phyloP scores from a whole-genome alignment of 2,329 filamentous ascomycete species.

The Pseudopyrenochaeta lycopersici region DNA sequence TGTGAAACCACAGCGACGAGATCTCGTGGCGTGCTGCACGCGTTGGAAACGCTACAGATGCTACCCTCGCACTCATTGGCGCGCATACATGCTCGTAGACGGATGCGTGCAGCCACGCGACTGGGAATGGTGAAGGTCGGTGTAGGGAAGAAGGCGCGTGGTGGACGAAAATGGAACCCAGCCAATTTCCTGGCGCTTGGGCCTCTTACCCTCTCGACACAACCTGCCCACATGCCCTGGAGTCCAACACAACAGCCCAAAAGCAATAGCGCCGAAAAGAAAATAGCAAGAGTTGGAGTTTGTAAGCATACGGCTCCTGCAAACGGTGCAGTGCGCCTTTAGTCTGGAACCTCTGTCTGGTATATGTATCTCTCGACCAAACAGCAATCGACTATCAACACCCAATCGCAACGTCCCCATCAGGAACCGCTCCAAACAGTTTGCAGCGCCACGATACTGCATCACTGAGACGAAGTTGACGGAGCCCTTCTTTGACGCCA shows the following conservation, averaged over 20 bases:
- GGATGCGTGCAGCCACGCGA: conserved; percentile 5
- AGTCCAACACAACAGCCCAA: conserved; percentile 1
- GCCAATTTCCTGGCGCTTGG: conserved; percentile 19
- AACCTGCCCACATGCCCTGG: conserved; percentile 6
- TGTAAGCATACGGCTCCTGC: background rate
- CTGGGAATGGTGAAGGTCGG: conserved; percentile 5
- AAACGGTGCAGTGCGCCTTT: background rate
- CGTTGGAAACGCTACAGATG: background rate
- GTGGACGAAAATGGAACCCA: conserved; percentile 12
- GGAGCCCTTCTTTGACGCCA: background rate
- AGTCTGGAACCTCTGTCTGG: background rate
- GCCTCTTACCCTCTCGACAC: background rate
- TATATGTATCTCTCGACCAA: background rate
- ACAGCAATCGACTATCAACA: background rate
- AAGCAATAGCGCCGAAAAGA: background rate
- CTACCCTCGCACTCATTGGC: background rate
- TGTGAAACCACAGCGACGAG: conserved; percentile 5
- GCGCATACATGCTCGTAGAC: background rate
- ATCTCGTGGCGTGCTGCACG: conserved; percentile 1
- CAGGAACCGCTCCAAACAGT: background rate
- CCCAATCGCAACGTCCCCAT: background rate
- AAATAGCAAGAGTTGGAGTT: background rate
- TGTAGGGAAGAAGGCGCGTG: conserved; percentile 14
- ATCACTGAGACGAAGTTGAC: conserved; percentile 4
- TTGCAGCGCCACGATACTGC: conserved; percentile 20